Conservation (phyloP, 306 rosid genomes). For the Canavalia ensiformis region DNA sequence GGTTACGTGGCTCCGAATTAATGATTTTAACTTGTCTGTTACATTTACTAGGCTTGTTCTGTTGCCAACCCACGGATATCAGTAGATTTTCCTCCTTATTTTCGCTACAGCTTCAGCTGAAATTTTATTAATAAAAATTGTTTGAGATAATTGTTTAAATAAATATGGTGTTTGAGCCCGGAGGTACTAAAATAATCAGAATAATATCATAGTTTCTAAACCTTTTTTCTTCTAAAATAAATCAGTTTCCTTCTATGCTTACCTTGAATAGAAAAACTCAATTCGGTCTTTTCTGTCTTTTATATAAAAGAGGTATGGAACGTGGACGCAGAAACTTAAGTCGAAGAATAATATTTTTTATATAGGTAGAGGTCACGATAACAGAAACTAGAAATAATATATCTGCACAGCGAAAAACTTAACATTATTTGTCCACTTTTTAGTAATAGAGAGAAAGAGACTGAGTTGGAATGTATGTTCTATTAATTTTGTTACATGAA, state of each 20-base stretch:
- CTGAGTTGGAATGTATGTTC: neutral
- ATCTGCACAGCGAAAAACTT: neutral
- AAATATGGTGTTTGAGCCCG: neutral
- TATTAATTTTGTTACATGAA: neutral
- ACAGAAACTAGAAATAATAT: neutral
- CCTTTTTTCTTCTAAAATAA: neutral
- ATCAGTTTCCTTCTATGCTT: neutral
- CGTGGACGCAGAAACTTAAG: neutral
- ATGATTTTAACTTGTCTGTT: conserved; percentile 1
- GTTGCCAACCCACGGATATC: conserved; percentile 21
- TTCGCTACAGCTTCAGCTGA: neutral
- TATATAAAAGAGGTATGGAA: neutral
- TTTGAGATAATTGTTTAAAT: neutral
- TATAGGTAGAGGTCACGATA: neutral
- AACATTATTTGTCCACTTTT: neutral
- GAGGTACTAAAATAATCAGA: neutral
- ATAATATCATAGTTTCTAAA: neutral
- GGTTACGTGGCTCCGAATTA: conserved; percentile 35
- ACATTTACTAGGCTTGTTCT: conserved; percentile 2
- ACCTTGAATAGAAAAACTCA: neutral
- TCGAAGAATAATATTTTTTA: neutral
- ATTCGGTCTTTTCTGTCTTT: neutral
- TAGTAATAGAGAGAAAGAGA: neutral
- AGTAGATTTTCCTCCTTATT: no score
- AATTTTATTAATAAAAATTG: neutral